Evolutionary conservation across 768 basidiomycete genomes (phyloP).

Genomic region (Panaeolus cyanescens): DNA sequence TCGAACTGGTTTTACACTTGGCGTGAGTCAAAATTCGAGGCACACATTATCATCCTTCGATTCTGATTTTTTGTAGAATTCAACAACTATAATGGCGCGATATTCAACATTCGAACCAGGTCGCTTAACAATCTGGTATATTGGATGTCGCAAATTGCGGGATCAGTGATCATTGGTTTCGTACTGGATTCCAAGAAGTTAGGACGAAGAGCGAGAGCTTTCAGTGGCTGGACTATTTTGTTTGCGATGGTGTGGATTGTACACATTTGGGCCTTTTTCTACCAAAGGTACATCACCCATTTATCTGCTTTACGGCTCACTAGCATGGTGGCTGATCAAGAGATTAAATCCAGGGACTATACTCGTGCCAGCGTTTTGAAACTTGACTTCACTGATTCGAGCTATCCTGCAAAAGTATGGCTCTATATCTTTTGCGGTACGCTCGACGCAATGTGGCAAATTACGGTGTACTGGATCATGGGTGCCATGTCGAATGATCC

Average conservation of each 20-base stretch:
- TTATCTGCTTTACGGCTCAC: no score
- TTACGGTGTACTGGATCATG: conserved; percentile 80
- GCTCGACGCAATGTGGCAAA: conserved; percentile 86
- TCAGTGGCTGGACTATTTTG: conserved; percentile 65
- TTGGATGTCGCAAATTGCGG: conserved; percentile 79
- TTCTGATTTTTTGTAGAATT: conserved; percentile 52
- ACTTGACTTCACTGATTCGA: conserved; percentile 60
- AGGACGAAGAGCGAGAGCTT: conserved; percentile 70
- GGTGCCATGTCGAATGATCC: conserved; percentile 87
- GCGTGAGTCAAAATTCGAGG: conserved; percentile 62
- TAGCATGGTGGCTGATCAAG: no score
- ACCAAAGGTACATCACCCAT: conserved; percentile 74
- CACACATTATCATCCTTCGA: background rate
- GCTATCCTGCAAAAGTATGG: conserved; percentile 56
- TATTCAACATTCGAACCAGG: conserved; percentile 81
- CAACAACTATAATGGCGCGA: conserved; percentile 76
- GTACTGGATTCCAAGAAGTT: conserved; percentile 61
- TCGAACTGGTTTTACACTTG: conserved; percentile 88
- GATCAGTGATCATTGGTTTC: conserved; percentile 69
- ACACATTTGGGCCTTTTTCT: conserved; percentile 77
- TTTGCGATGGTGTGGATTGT: conserved; percentile 65
- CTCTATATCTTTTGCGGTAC: conserved; percentile 76
- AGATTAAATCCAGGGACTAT: conserved; percentile 44
- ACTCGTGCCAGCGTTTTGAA: conserved; percentile 48
- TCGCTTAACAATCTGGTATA: conserved; percentile 79